Evolutionary conservation across 2,329 filamentous ascomycete genomes (phyloP), one percentile per base, ranked within the genome.

Genomic region (Penicillium palitans): DNA sequence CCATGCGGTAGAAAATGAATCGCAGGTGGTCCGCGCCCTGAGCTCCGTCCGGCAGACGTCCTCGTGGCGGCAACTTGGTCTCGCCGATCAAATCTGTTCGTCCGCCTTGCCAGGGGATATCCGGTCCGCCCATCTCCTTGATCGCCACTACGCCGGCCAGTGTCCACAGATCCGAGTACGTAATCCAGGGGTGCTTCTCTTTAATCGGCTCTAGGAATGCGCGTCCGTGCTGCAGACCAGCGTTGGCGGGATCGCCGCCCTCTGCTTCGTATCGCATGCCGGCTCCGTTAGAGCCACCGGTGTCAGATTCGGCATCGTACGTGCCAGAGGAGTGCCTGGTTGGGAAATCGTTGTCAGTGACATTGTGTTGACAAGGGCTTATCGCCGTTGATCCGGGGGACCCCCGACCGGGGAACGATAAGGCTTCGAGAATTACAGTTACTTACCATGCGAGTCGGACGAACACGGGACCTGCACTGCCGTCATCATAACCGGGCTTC

Each of bases 211-310:
- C 85, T 59, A 88, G 80, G 72, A 88, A 87, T 29, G 83, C 81
- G 17, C 85, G 83, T 24, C 84, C 85, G 69, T 87, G 80, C 65
- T 87, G 83, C 10, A 88, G 80, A 19, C 86, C 86, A 4, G 85
- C 84, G 72, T 88, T 88, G 56, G 85, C 83, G 5, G 85, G 84
- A 68, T 88, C 85, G 60, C 84, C 85, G 58, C 84, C 84, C 74
- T 87, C 85, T 25, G 79, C 74, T 74, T 87, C 84, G 69, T 87
- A 88, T 35, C 85, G 80, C 85, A 88, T 88, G 19, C 84, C 85
- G 0, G 86, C 85, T 59, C 86, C 86, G 69, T 88, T 88, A 27
- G 80, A 84, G 39, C 85, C 85, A 37, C 86, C 86, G 0, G 85
- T 88, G 67, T 85, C 81, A 55, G 83, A 83, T 55, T 79, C 77